phyloP scores from a whole-genome alignment of 2,329 filamentous ascomycete species.

The Grosmannia clavigera region DNA sequence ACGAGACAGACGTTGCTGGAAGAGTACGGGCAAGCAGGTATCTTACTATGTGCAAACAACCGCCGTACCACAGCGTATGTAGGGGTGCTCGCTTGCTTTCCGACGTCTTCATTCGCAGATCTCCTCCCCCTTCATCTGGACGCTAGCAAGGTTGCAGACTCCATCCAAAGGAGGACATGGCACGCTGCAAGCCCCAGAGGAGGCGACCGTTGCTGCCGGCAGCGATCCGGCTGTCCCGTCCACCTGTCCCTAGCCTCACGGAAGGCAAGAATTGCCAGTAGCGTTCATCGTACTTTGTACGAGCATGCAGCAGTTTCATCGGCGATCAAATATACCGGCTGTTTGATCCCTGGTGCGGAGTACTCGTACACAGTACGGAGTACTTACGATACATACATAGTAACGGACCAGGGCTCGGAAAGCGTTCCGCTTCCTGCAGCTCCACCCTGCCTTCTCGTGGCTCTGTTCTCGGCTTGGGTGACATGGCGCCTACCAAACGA shows the following conservation, averaged over 20 bases:
- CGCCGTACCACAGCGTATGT: not conserved
- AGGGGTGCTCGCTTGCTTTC: not conserved
- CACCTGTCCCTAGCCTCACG: not conserved
- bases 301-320: not conserved
- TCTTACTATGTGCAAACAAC: not conserved
- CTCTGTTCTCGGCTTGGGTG: not conserved
- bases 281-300: not conserved
- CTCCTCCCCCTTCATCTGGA: not conserved
- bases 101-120: not conserved
- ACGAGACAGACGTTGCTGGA: no score
- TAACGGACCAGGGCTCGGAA: not conserved
- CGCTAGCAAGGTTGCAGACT: not conserved
- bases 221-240: not conserved
- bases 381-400: not conserved
- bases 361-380: not conserved
- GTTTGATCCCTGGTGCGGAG: not conserved
- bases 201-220: not conserved
- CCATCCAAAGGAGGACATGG: not conserved
- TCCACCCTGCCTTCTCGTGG: not conserved
- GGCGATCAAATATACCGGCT: not conserved
- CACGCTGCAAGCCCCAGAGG: not conserved
- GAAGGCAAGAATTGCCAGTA: not conserved
- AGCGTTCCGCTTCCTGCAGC: not conserved
- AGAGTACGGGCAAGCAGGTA: not conserved
- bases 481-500: not conserved